Evolutionary conservation across 2,329 filamentous ascomycete genomes (phyloP).

Genomic region (Ustilaginoidea virens): DNA sequence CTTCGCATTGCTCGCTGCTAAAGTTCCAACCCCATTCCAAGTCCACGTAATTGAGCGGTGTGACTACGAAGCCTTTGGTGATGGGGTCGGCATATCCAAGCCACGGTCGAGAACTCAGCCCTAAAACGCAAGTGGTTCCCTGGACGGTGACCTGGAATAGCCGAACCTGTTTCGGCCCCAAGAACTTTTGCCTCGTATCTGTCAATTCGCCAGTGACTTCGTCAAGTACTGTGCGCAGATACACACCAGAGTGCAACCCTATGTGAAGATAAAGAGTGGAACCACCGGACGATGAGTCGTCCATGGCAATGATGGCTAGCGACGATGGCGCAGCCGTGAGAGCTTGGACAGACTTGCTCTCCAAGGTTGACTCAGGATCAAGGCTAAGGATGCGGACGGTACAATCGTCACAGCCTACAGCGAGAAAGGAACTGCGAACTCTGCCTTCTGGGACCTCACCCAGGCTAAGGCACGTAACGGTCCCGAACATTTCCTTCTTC

Average conservation of each 20-base stretch:
- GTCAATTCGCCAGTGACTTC: slow-evolving; percentile 92
- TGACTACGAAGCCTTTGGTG: slow-evolving; percentile 79
- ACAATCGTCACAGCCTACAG: slow-evolving; percentile 92
- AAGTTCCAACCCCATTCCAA: slow-evolving; percentile 96
- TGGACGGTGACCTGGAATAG: slow-evolving; percentile 85
- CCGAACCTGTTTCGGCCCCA: slow-evolving; percentile 79
- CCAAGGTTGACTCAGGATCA: slow-evolving; percentile 77
- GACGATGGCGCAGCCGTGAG: slow-evolving; percentile 80
- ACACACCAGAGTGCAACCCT: slow-evolving; percentile 87
- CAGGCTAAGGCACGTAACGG: slow-evolving; percentile 86
- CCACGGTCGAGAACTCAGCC: slow-evolving; percentile 89
- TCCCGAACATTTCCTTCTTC: slow-evolving; percentile 87
- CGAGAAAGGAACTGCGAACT: slow-evolving; percentile 78
- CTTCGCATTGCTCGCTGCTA: slow-evolving; percentile 81
- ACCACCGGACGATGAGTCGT: slow-evolving; percentile 79
- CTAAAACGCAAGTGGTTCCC: slow-evolving; percentile 70
- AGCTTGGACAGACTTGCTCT: slow-evolving; percentile 89
- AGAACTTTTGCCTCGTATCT: slow-evolving; percentile 85
- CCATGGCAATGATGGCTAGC: slow-evolving; percentile 86
- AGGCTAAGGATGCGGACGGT: slow-evolving; percentile 87
- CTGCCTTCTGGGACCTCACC: slow-evolving; percentile 86
- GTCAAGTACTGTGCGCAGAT: slow-evolving; percentile 85
- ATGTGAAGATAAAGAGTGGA: slow-evolving; percentile 91
- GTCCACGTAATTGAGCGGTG: slow-evolving; percentile 73
- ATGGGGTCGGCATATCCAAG: slow-evolving; percentile 83